A percentile compares a stretch with the other conserved stretches of the same genome.
Evolutionary conservation across 306 rosid species (phyloP).

Genomic region (Pyrus pyrifolia): DNA sequence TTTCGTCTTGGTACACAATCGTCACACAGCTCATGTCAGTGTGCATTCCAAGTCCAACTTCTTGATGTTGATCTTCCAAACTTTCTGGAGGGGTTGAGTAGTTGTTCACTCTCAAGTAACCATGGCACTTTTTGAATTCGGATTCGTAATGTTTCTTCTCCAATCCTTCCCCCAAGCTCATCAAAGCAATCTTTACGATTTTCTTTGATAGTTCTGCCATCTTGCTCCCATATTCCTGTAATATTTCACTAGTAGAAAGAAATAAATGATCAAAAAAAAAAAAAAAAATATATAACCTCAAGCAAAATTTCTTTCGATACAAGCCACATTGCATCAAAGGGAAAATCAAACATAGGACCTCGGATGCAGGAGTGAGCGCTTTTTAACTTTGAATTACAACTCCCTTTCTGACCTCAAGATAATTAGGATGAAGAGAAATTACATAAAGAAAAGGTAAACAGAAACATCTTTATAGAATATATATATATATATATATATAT

Average conservation of each 20-base stretch:
- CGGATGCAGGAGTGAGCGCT: background rate
- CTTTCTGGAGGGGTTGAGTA: constrained; percentile 57
- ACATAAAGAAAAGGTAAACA: background rate
- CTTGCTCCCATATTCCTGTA: constrained; percentile 79
- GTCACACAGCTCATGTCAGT: constrained; percentile 96
- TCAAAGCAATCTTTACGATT: constrained; percentile 44
- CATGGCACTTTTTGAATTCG: constrained; percentile 73
- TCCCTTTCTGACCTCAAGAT: background rate
- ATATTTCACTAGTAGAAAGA: constrained; percentile 44
- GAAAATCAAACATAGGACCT: background rate
- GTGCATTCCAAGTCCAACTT: constrained; percentile 90
- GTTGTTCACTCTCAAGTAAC: constrained; percentile 81
- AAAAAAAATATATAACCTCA: background rate
- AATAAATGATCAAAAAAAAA: background rate
- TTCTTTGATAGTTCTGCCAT: constrained; percentile 68
- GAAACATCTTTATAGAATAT: background rate
- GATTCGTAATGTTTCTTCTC: constrained; percentile 40
- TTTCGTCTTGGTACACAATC: constrained; percentile 69
- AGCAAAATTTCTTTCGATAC: background rate
- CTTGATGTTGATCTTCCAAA: constrained; percentile 19
- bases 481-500: background rate
- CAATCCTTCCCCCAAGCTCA: constrained; percentile 60
- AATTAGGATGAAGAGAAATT: background rate
- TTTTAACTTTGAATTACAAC: background rate
- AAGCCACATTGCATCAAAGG: background rate